These are phyloP conservation scores for Hordeum marinum DNA, from an alignment of 176 grass and related monocot genomes.

Conservation along the genomic window DNA sequence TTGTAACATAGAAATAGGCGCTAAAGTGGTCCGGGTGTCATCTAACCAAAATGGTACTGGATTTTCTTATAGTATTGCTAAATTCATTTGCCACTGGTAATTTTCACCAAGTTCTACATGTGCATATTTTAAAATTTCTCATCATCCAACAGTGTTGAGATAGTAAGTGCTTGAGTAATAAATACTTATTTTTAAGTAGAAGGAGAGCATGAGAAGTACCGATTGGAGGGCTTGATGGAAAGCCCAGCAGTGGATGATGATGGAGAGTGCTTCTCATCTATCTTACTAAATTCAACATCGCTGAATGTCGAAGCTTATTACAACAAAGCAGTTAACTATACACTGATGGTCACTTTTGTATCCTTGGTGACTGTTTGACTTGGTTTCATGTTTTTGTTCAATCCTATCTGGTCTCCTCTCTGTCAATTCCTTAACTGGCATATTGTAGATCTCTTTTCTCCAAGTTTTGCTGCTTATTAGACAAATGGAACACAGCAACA, in stretches of 20 bases:
- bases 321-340: constrained; percentile 99
- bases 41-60: constrained; percentile 73
- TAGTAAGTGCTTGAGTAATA: neutral
- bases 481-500: constrained; percentile 99
- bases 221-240: constrained; percentile 87
- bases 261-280: constrained; percentile 80
- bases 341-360: constrained; percentile 99
- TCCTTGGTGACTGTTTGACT: constrained; percentile 44
- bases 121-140: neutral
- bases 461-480: constrained; percentile 95
- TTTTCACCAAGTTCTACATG: neutral
- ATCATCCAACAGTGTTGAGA: neutral
- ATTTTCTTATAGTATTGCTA: constrained; percentile 7
- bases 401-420: constrained; percentile 16
- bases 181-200: constrained; percentile 42
- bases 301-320: constrained; percentile 98
- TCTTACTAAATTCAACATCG: constrained; percentile 92
- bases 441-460: constrained; percentile 78
- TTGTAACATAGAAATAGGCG: constrained; percentile 93
- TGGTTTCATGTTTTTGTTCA: constrained; percentile 25
- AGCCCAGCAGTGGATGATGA: constrained; percentile 78
- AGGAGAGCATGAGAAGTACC: constrained; percentile 81
- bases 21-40: constrained; percentile 75
- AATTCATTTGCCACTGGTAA: neutral
- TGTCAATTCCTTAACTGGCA: constrained; percentile 44